phyloP scores from a whole-genome alignment of 768 basidiomycete species.

The Naganishia kalamii region DNA sequence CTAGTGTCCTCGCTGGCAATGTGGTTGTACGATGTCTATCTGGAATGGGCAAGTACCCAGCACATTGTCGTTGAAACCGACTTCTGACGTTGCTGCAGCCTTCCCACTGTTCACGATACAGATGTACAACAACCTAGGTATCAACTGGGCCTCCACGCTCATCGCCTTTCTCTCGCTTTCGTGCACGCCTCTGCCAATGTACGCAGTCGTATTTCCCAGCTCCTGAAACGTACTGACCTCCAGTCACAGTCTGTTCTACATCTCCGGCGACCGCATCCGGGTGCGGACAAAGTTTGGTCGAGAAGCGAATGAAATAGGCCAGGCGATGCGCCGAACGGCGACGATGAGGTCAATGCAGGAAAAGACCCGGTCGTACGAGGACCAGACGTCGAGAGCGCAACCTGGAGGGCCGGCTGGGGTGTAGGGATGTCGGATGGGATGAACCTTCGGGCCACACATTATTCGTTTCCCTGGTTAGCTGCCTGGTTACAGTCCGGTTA shows the following conservation, averaged over 20 bases:
- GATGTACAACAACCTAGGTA: constrained; percentile 49
- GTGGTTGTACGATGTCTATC: constrained; percentile 59
- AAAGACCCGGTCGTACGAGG: too few relatives aligned
- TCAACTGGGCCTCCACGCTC: constrained; percentile 31
- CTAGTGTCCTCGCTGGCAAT: constrained; percentile 59
- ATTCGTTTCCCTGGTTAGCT: too few relatives aligned
- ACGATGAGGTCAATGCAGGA: too few relatives aligned
- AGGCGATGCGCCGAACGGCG: constrained; percentile 18
- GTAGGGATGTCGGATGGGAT: too few relatives aligned
- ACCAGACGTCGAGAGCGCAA: too few relatives aligned
- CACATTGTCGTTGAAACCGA: not conserved
- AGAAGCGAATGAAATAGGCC: constrained; percentile 32
- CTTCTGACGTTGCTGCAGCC: constrained; percentile 48
- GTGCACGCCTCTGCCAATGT: constrained; percentile 33
- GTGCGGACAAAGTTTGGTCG: constrained; percentile 27
- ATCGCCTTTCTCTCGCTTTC: constrained; percentile 31
- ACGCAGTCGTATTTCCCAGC: not conserved
- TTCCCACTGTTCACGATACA: constrained; percentile 69
- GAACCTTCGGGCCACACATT: too few relatives aligned
- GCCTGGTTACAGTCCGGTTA: too few relatives aligned
- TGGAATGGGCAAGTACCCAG: constrained; percentile 45
- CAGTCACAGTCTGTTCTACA: constrained; percentile 27
- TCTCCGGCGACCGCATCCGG: constrained; percentile 28
- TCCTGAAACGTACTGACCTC: not conserved
- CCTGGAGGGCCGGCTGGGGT: too few relatives aligned